Base-by-base conservation (phyloP, 106 monocot genomes). In the Iris macrosiphon region DNA sequence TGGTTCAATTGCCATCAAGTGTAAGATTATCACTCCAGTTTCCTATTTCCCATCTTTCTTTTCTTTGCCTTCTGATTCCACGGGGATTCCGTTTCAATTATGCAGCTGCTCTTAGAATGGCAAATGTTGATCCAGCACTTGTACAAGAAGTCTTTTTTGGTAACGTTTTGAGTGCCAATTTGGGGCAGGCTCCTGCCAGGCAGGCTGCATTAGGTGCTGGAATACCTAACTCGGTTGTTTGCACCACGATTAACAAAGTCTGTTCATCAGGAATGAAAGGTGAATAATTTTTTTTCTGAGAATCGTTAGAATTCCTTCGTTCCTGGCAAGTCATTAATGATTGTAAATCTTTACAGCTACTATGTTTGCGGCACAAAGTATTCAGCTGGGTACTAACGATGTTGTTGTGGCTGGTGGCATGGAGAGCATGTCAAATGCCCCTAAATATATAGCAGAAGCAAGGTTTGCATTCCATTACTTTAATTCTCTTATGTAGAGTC, bases 361-460 rank as follows among this genome's bases (percentile, higher is more conserved):
- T 16, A 93, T 93, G 80, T 47, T 88, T 48, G 93, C 80, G 15
- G 84, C 84, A 45, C 93, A 93, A 77, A 84, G 77, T 48, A 93
- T 93, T 48, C 84, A 93, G 58, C 57, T 93, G 21, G 88, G 93
- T 15, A 79, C 75, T 20, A 84, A 93, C 68, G 93, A 93, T 80
- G 47, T 93, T 51, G 78, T 88, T 32, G 88, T 93, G 17, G 80
- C 84, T 70, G 93, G 93, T 74, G 93, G 93, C 11, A 93, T 93
- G 93, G 93, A 93, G 57, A 93, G 93, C 77, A 88, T 93, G 88
- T 93, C 88, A 51, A 93, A 93, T 88, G 83, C 80, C 39, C 93
- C 93, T 10, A 93, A 93, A 67, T 93, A 93, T 67, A 40, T 93
- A 15, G 70, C 65, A 42, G 78, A 88, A 40, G 84, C 78, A 43